Evolutionary conservation across 495 filamentous ascomycete genomes (phyloP).

Genomic region (Trichodelitschia bisporula): DNA sequence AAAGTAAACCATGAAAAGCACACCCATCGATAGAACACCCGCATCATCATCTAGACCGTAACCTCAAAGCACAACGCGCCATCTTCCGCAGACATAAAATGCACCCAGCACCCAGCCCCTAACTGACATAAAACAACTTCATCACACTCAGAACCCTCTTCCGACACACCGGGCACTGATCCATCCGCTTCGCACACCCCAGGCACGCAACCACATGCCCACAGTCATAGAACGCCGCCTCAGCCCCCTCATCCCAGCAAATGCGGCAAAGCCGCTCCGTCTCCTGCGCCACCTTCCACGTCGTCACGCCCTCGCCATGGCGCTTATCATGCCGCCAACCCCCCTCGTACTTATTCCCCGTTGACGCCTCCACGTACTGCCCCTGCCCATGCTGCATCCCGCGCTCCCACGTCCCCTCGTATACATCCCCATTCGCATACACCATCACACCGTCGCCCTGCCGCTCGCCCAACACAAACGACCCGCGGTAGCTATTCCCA

Average conservation of each 20-base stretch:
- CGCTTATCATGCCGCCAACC: conserved; percentile 37
- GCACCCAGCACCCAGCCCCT: too few relatives aligned
- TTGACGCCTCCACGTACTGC: conserved; percentile 29
- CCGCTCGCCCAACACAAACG: conserved; percentile 26
- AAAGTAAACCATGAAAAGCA: too few relatives aligned
- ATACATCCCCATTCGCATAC: conserved; percentile 36
- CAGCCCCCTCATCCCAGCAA: conserved; percentile 36
- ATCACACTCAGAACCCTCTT: conserved; percentile 31
- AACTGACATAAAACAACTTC: conserved; percentile 25
- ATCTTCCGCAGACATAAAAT: too few relatives aligned
- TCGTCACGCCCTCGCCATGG: conserved; percentile 36
- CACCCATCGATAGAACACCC: too few relatives aligned
- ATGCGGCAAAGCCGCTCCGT: conserved; percentile 37
- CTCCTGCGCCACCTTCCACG: conserved; percentile 37
- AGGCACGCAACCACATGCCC: conserved; percentile 41
- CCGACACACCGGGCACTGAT: conserved; percentile 38
- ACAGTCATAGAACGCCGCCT: conserved; percentile 38
- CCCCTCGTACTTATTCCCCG: conserved; percentile 37
- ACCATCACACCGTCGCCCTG: conserved; percentile 28
- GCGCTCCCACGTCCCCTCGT: conserved; percentile 32
- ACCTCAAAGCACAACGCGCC: too few relatives aligned
- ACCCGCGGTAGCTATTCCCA: conserved; percentile 29
- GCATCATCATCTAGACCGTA: too few relatives aligned
- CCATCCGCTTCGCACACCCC: conserved; percentile 35
- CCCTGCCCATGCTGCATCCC: conserved; percentile 34